A percentile compares a stretch with the other conserved stretches of the same genome.
These are phyloP conservation scores for Artomyces pyxidatus DNA, from an alignment of 768 basidiomycete species.

Conservation along the genomic window DNA sequence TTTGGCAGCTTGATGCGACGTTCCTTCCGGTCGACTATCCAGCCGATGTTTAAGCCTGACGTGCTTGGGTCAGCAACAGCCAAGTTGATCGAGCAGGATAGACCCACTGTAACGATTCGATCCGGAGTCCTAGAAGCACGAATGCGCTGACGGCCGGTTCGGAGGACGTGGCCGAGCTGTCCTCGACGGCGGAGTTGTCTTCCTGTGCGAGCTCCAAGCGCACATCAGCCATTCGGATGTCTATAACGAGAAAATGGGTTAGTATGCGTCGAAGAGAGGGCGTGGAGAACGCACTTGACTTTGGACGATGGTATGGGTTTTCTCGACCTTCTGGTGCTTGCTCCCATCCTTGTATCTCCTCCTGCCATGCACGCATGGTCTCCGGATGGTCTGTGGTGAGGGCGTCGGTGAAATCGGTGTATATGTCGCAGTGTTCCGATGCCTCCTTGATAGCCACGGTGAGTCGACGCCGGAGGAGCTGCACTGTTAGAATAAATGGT, in stretches of 20 bases:
- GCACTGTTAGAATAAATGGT: not conserved
- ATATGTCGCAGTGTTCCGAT: not conserved
- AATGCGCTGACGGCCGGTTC: not conserved
- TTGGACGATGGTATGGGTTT: not conserved
- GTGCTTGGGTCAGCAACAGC: not conserved
- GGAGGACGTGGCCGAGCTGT: not conserved
- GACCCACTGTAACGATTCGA: too few species aligned
- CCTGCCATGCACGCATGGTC: not conserved
- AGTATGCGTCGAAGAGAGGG: not conserved
- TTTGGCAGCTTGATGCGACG: not conserved
- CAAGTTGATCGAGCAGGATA: too few species aligned
- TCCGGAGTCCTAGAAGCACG: not conserved
- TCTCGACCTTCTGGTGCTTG: not conserved
- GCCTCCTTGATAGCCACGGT: not conserved
- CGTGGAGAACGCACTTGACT: not conserved
- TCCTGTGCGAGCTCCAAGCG: not conserved
- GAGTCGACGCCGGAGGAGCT: not conserved
- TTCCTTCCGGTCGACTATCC: not conserved
- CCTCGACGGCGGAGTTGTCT: not conserved
- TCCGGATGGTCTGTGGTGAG: not conserved
- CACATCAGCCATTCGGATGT: not conserved
- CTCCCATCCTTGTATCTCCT: not conserved
- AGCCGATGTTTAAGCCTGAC: not conserved
- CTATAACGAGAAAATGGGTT: not conserved
- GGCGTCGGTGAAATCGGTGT: not conserved